Conservation (phyloP, 176 grass and related monocot genomes). For the Aechmea fasciata region DNA sequence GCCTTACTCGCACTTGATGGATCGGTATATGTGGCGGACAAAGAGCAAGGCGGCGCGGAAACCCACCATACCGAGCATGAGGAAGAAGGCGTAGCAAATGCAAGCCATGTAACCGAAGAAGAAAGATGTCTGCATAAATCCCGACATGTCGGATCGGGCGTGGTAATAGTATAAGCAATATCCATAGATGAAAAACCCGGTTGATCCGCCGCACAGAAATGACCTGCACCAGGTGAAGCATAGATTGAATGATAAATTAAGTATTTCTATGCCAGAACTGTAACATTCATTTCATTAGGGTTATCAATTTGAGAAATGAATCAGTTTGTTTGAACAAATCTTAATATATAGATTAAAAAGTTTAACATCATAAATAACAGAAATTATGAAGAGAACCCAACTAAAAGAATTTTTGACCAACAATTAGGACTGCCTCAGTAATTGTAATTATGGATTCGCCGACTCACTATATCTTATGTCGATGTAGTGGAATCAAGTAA, state of each 20-base stretch:
- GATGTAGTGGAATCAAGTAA: no score
- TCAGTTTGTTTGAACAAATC: no score
- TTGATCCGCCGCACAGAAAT: slow-evolving; percentile 86
- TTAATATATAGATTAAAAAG: neutral
- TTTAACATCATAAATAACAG: neutral
- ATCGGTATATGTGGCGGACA: slow-evolving; percentile 96
- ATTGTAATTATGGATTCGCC: no score
- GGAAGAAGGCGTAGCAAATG: slow-evolving; percentile 95
- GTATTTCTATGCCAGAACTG: neutral
- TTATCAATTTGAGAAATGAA: no score
- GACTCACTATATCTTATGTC: no score
- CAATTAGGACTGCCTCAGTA: no score
- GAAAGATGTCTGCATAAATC: slow-evolving; percentile 98
- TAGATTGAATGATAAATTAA: neutral
- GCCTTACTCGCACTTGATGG: slow-evolving; percentile 91
- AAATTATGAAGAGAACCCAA: no score
- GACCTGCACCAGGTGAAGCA: slow-evolving; percentile 38
- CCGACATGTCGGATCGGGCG: slow-evolving; percentile 90
- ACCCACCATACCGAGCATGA: slow-evolving; percentile 89
- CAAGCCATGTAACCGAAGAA: slow-evolving; percentile 99
- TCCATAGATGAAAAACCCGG: slow-evolving; percentile 81
- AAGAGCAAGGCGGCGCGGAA: slow-evolving; percentile 86
- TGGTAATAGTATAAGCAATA: slow-evolving; percentile 98
- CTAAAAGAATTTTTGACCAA: no score
- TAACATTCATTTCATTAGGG: neutral